These are phyloP conservation scores for Kodamaea fukazawae DNA, from an alignment of 805 yeast genomes.

Conservation along the genomic window DNA sequence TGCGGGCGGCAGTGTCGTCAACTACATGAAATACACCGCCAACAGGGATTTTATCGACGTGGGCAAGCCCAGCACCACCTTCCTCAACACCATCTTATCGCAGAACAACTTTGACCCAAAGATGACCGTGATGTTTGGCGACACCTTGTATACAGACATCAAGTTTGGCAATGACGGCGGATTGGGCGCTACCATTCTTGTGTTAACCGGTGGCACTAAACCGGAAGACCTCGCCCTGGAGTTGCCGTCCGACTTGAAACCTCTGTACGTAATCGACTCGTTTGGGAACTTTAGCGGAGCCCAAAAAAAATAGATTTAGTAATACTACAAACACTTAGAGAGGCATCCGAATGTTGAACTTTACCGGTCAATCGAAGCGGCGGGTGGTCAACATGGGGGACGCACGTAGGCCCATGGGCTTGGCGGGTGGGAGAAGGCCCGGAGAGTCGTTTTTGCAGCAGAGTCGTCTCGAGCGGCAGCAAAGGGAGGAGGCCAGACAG, in stretches of 20 bases:
- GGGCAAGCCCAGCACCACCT: constrained; percentile 36
- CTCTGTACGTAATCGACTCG: constrained; percentile 30
- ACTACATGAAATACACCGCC: constrained; percentile 35
- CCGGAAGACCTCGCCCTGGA: constrained; percentile 20
- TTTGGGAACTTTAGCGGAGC: constrained; percentile 24
- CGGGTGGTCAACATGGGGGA: constrained; percentile 66
- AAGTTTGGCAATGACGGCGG: constrained; percentile 42
- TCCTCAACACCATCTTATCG: constrained; percentile 29
- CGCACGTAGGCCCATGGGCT: constrained; percentile 17
- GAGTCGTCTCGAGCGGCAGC: constrained; percentile 63
- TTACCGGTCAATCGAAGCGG: constrained; percentile 63
- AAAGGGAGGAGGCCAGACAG: constrained; percentile 55
- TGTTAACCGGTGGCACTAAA: constrained; percentile 37
- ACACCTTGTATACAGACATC: constrained; percentile 42
- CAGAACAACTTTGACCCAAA: constrained; percentile 24
- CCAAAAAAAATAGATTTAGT: not conserved
- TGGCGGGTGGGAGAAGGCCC: constrained; percentile 20
- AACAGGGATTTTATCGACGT: constrained; percentile 32
- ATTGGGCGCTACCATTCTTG: constrained; percentile 31
- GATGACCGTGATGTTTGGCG: constrained; percentile 40
- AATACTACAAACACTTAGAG: not conserved
- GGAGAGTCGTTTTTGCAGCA: constrained; percentile 48
- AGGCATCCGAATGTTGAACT: constrained; percentile 43
- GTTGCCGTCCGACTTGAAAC: constrained; percentile 18
- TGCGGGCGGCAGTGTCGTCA: constrained; percentile 42